Evolutionary conservation across 106 monocot genomes (phyloP).

Genomic region (Acanthochlamys bracteata): DNA sequence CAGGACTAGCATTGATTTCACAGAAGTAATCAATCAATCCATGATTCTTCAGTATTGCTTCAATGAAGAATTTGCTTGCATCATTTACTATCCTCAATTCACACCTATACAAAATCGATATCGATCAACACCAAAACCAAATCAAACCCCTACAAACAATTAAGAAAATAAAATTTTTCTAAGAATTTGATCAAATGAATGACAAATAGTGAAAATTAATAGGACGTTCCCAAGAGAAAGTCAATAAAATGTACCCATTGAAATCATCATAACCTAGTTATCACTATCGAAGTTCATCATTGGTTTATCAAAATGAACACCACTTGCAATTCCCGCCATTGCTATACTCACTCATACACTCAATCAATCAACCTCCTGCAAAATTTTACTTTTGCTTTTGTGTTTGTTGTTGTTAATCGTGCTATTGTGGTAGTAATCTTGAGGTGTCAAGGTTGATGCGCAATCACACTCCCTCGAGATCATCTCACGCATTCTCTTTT

Average conservation of each 20-base stretch:
- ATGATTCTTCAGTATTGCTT: constrained; percentile 73
- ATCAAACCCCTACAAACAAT: not conserved
- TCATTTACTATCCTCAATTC: constrained; percentile 86
- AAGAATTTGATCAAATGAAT: no score
- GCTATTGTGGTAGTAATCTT: not conserved
- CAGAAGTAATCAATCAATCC: constrained; percentile 63
- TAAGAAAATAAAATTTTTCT: no score
- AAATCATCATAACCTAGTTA: constrained; percentile 71
- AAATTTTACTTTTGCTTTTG: not conserved
- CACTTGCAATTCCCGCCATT: constrained; percentile 52
- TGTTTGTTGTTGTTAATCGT: no score
- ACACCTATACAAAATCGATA: constrained; percentile 32
- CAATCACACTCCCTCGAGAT: no score
- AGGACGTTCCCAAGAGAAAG: constrained; percentile 25
- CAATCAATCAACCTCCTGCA: not conserved
- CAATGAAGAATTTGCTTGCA: constrained; percentile 81
- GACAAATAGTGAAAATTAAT: no score
- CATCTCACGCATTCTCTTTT: not conserved
- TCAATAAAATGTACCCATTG: constrained; percentile 21
- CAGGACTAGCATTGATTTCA: constrained; percentile 84
- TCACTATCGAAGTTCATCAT: constrained; percentile 90
- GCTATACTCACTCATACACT: not conserved
- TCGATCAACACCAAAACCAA: not conserved
- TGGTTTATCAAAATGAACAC: constrained; percentile 91
- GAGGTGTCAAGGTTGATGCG: not conserved